These are phyloP conservation scores for Leishmania turanica DNA, from an alignment of 208 protist genomes.

Conservation along the genomic window DNA sequence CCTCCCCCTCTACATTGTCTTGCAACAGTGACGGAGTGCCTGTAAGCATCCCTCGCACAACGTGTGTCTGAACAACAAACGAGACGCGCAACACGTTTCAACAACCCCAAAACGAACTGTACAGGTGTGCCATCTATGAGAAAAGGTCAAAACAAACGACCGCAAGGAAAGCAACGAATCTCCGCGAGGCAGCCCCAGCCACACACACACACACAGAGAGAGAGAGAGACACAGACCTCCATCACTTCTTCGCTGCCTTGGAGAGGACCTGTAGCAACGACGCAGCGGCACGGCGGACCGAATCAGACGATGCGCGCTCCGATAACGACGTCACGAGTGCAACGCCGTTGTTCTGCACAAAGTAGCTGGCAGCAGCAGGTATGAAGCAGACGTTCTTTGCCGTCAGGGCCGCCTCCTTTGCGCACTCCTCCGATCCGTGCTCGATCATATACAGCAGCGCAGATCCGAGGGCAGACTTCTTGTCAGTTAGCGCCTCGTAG, in stretches of 20 bases:
- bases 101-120: not conserved
- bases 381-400: constrained; percentile 83
- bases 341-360: constrained; percentile 50
- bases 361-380: constrained; percentile 46
- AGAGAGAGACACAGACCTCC: no score
- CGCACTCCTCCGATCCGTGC: constrained; percentile 85
- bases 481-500: constrained; percentile 34
- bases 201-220: no score
- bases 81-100: not conserved
- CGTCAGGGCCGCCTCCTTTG: constrained; percentile 80
- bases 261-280: constrained; percentile 72
- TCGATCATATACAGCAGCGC: constrained; percentile 80
- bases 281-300: constrained; percentile 58
- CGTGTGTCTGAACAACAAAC: not conserved
- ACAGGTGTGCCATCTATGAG: constrained; percentile 6
- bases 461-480: constrained; percentile 40
- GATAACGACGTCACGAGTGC: constrained; percentile 52
- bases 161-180: not conserved
- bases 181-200: no score
- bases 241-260: constrained; percentile 25
- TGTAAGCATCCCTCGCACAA: not conserved
- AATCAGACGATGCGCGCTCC: constrained; percentile 70
- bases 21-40: not conserved
- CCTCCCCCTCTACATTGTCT: not conserved
- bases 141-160: not conserved